A percentile compares a stretch with the other conserved stretches of the same genome.
Conservation (phyloP, 768 basidiomycete species). For the Calocera cornea region DNA sequence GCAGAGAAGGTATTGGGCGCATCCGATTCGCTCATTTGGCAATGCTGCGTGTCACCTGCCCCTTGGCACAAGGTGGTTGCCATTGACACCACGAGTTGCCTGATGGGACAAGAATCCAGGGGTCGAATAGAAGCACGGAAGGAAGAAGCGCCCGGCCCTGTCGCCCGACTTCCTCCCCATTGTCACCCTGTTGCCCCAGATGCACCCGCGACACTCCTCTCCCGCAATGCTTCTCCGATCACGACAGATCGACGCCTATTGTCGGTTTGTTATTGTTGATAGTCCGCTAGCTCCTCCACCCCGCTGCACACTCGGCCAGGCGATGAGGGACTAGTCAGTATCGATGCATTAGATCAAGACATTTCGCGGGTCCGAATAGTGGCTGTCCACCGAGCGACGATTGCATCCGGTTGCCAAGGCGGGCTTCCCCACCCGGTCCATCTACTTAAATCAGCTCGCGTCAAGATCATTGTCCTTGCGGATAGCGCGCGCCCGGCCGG, state of each 20-base stretch:
- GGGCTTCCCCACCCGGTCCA: not conserved
- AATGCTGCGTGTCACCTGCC: not conserved
- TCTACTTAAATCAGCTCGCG: not conserved
- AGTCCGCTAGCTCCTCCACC: not conserved
- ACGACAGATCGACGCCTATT: not conserved
- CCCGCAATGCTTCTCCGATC: not conserved
- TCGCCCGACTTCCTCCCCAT: not conserved
- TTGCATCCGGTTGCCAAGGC: not conserved
- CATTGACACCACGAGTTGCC: not conserved
- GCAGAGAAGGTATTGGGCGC: not conserved
- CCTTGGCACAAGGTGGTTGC: not conserved
- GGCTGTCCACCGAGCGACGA: not conserved
- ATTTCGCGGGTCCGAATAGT: not conserved
- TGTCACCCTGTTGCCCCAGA: not conserved
- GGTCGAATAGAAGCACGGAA: conserved; percentile 3
- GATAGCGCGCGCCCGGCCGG: not conserved
- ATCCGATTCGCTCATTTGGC: not conserved
- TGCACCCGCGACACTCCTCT: not conserved
- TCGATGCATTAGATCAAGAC: not conserved
- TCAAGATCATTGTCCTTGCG: not conserved
- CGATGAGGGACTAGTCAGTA: not conserved
- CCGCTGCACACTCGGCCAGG: not conserved
- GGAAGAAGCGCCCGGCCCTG: not conserved
- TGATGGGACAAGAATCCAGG: not conserved
- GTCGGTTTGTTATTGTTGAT: not conserved